Base-by-base conservation (phyloP, 495 filamentous ascomycete genomes). In the Daldinia childiae region DNA sequence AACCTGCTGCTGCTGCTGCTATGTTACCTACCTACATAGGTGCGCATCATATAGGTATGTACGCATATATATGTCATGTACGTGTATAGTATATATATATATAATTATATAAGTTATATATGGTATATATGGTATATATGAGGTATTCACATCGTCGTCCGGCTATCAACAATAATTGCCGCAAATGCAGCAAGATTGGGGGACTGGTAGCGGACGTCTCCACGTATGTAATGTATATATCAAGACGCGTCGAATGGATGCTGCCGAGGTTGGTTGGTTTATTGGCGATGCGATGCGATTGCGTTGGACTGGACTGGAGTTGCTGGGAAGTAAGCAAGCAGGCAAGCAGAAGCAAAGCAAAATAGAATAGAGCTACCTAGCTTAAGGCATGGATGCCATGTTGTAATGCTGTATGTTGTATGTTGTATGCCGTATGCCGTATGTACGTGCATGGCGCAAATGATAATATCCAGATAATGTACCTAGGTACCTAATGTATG, bases 261-360 rank as follows among this genome's bases (percentile, higher is more conserved):
- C 43, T 24, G 43, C 19, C 43, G 41, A 45, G 41, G 41, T 45
- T 45, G 17, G n/a, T 9, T 45, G 17, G n/a, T 9, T 45, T 21
- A 45, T 45, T 45, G 41, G 41, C 17, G 43, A 48, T 48, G 43
- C 43, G 43, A 45, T 45, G 43, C 43, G 43, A 45, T 45, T 48
- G 43, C 43, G 21, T 48, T 19, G 43, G 43, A 24, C 43, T 48
- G 24, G 17, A 11, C 43, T 48, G 24, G 17, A 11, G 8, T 48
- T 48, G 17, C 19, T 48, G 8, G 43, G 43, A 48, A 12, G 43
- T 5, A 48, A 24, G 43, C 7, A 48, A 43, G 17, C 27, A 29
- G 27, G 27, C 27, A 29, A 4, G 26, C 27, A 29, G 5, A 29
- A 29, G 27, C n/a, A 43, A n/a, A 8, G 17, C n/a, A 43, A 19